A percentile compares a stretch with the other conserved stretches of the same genome.
Conservation (phyloP, 345 rosid genomes). For the Nephelium lappaceum region DNA sequence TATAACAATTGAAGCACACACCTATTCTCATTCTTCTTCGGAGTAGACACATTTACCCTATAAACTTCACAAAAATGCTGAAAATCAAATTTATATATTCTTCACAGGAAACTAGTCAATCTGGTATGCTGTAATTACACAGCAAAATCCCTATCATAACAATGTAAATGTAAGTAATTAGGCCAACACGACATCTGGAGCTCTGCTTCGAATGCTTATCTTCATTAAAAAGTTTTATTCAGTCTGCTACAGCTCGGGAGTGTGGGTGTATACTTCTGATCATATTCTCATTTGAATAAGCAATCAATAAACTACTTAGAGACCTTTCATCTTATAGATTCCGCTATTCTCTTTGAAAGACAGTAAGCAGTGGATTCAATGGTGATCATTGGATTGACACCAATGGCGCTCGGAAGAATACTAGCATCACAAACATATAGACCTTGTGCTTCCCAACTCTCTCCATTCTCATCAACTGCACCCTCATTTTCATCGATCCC, state of each 20-base stretch:
- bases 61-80: not conserved
- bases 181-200: not conserved
- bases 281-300: too few species aligned
- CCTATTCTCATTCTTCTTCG: too few species aligned
- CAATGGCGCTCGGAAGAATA: conserved; percentile 60
- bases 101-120: not conserved
- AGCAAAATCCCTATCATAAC: not conserved
- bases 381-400: conserved; percentile 79
- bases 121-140: not conserved
- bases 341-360: conserved; percentile 50
- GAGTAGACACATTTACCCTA: too few species aligned
- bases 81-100: not conserved
- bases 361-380: conserved; percentile 70
- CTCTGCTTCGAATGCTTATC: not conserved
- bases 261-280: not conserved
- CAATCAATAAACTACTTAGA: conserved; percentile 4
- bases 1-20: too few species aligned
- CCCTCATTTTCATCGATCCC: conserved; percentile 52
- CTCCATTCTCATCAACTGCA: conserved; percentile 54
- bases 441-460: conserved; percentile 66
- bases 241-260: too few species aligned
- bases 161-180: not conserved
- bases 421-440: conserved; percentile 65
- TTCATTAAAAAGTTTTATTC: not conserved
- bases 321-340: conserved; percentile 27